Conservation (phyloP, 148 eudicot species). For the Spergularia marina region DNA sequence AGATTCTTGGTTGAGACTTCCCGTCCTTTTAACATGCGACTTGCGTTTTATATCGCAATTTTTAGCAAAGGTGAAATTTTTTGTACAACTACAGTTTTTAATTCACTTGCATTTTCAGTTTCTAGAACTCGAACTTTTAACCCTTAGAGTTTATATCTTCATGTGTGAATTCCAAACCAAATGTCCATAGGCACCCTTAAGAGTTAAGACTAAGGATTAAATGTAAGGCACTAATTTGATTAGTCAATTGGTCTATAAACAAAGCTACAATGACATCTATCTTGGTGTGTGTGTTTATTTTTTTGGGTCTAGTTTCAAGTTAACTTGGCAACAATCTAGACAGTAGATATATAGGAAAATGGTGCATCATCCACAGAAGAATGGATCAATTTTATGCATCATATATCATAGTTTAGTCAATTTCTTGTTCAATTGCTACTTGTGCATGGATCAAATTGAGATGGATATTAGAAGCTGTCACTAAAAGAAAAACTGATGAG, state of each 20-base stretch:
- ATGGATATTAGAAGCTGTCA: slow-evolving; percentile 15
- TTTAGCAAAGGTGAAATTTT: no score
- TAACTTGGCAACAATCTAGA: neutral
- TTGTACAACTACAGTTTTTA: no score
- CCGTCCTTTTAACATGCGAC: no score
- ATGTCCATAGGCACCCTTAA: no score
- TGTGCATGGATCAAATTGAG: slow-evolving; percentile 26
- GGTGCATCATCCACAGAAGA: slow-evolving; percentile 5
- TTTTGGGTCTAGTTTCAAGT: neutral
- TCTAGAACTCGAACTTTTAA: no score
- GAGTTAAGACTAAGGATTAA: no score
- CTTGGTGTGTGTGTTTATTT: neutral
- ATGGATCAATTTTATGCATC: neutral
- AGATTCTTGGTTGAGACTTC: no score
- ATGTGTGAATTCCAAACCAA: no score
- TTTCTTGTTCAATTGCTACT: neutral
- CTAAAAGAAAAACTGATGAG: neutral
- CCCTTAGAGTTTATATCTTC: no score
- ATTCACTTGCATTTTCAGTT: no score
- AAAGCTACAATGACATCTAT: neutral
- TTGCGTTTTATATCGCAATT: no score
- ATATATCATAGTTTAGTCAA: neutral
- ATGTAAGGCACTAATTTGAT: neutral
- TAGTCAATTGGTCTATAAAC: neutral
- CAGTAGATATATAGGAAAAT: neutral